These are phyloP conservation scores for Candida boleticola DNA, from an alignment of 805 yeast species.

Conservation along the genomic window DNA sequence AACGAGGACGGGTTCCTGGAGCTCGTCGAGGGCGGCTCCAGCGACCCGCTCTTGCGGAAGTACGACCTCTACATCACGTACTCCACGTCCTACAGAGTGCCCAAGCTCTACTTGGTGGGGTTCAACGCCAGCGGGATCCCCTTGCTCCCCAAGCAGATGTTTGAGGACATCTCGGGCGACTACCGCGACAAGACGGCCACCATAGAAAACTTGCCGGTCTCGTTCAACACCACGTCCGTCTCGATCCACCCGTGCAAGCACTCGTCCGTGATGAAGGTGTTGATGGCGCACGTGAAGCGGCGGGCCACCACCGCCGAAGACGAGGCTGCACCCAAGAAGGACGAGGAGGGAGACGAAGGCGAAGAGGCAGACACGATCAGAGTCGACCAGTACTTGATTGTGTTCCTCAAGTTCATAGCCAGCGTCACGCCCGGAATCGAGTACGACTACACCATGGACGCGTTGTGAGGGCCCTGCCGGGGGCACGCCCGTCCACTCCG, in stretches of 20 bases:
- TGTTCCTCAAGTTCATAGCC: constrained; percentile 89
- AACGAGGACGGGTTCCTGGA: constrained; percentile 30
- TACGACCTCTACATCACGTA: constrained; percentile 91
- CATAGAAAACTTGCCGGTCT: constrained; percentile 87
- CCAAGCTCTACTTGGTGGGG: constrained; percentile 90
- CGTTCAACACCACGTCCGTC: constrained; percentile 69
- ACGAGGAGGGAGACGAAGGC: constrained; percentile 23
- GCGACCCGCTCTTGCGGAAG: constrained; percentile 50
- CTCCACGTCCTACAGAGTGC: constrained; percentile 93
- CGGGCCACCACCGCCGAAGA: constrained; percentile 19
- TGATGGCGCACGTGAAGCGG: constrained; percentile 69
- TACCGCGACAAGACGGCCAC: constrained; percentile 96
- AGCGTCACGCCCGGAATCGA: constrained; percentile 98
- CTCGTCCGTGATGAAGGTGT: constrained; percentile 88
- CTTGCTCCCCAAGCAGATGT: constrained; percentile 83
- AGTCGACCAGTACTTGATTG: constrained; percentile 87
- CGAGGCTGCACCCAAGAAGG: constrained; percentile 6
- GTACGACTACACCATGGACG: constrained; percentile 98
- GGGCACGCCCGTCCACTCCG: no score
- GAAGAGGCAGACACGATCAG: constrained; percentile 47
- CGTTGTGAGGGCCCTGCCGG: no score
- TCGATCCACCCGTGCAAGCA: constrained; percentile 97
- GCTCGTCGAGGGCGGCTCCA: constrained; percentile 19
- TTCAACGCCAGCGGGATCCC: constrained; percentile 83
- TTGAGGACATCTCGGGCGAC: constrained; percentile 89